Conservation (phyloP, 805 yeast genomes). For the Yarrowia phangngaensis region DNA sequence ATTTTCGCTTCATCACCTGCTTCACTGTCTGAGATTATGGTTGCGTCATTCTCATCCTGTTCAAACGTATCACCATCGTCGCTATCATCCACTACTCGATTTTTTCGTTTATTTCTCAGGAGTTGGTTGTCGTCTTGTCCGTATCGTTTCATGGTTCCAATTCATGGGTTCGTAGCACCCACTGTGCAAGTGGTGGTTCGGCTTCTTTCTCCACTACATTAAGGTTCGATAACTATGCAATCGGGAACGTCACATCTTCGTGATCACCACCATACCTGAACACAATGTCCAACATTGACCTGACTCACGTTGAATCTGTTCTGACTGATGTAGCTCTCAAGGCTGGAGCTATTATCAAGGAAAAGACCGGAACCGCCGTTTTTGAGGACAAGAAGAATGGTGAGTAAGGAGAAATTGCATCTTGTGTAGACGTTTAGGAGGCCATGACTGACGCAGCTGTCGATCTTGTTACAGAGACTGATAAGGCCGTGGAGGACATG, state of each 20-base stretch:
- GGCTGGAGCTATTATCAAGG: constrained; percentile 51
- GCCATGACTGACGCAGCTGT: constrained; percentile 41
- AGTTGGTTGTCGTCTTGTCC: background rate
- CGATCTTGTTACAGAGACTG: constrained; percentile 60
- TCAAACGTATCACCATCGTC: too few species aligned
- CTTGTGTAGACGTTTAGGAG: background rate
- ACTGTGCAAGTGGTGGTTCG: too few species aligned
- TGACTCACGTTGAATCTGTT: constrained; percentile 40
- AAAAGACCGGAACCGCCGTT: constrained; percentile 47
- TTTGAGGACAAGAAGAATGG: constrained; percentile 55
- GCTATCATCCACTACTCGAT: background rate
- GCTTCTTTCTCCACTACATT: too few species aligned
- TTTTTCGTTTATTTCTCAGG: background rate
- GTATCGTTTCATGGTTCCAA: background rate
- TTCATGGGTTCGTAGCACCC: too few species aligned
- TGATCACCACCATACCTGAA: too few species aligned
- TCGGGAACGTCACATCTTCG: too few species aligned
- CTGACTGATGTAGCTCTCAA: constrained; percentile 44
- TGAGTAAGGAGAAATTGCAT: constrained; percentile 1
- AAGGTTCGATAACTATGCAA: too few species aligned
- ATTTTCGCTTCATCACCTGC: background rate
- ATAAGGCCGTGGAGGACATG: constrained; percentile 51
- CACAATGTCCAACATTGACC: constrained; percentile 31
- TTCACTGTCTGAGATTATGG: background rate
- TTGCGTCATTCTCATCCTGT: background rate